A percentile compares a stretch with the other conserved stretches of the same genome.
phyloP scores from a whole-genome alignment of 768 basidiomycete genomes.

The Coprinopsis sp. region DNA sequence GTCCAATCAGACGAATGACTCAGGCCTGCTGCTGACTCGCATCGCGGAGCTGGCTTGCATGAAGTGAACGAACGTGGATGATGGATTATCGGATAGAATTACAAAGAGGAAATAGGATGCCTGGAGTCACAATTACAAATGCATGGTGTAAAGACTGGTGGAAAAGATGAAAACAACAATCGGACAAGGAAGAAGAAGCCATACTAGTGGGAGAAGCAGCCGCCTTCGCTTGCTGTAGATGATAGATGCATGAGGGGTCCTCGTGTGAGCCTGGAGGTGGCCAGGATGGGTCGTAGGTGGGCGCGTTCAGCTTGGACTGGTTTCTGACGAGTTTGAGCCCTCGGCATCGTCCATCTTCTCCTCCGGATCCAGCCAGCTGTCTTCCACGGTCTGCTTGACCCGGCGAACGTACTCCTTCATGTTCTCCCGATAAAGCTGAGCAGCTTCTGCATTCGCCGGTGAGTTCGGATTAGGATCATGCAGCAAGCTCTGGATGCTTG shows the following conservation, averaged over 20 bases:
- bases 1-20: neutral
- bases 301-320: neutral
- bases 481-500: constrained; percentile 89
- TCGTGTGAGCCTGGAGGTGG: neutral
- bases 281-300: neutral
- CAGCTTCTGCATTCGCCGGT: constrained; percentile 97
- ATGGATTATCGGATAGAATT: neutral
- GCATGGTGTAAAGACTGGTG: neutral
- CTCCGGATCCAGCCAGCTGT: constrained; percentile 90
- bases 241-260: neutral
- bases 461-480: constrained; percentile 99
- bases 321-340: constrained; percentile 6
- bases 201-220: neutral
- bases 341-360: constrained; percentile 36
- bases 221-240: neutral
- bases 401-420: constrained; percentile 97
- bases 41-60: neutral
- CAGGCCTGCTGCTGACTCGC: neutral
- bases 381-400: constrained; percentile 91
- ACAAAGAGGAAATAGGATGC: neutral
- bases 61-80: neutral
- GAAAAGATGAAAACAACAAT: no score
- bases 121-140: neutral
- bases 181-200: no score
- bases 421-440: constrained; percentile 93